These are phyloP conservation scores for Coemansia guatemalensis DNA, from an alignment of 192 early-diverging fungal genomes.

Conservation along the genomic window DNA sequence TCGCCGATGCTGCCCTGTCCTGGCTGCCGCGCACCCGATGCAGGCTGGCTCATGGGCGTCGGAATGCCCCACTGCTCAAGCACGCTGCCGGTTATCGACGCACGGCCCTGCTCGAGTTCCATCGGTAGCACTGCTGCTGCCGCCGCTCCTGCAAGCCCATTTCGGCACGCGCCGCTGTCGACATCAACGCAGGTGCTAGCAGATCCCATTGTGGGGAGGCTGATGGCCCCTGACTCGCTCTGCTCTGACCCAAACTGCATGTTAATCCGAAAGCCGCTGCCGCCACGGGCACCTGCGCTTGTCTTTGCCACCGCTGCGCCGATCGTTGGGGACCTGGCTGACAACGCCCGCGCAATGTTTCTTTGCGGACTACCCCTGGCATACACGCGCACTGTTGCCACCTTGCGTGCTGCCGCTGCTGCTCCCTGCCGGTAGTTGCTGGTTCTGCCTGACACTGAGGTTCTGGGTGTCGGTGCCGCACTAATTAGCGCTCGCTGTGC, in stretches of 20 bases:
- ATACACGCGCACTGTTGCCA: conserved; percentile 9
- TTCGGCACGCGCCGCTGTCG: background rate
- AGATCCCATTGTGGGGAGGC: background rate
- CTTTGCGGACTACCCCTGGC: background rate
- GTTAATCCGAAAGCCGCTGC: conserved; percentile 29
- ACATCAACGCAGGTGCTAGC: background rate
- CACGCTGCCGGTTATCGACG: conserved; percentile 22
- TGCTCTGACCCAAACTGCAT: conserved; percentile 27
- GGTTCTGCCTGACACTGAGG: conserved; percentile 6
- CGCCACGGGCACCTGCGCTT: background rate
- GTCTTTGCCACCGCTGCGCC: conserved; percentile 11
- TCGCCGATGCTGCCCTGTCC: background rate
- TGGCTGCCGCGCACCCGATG: conserved; percentile 5
- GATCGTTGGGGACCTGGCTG: conserved; percentile 1
- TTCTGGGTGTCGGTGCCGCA: conserved; percentile 32
- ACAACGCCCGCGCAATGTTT: background rate
- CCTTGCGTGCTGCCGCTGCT: conserved; percentile 3
- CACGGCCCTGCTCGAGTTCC: conserved; percentile 34
- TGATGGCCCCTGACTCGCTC: background rate
- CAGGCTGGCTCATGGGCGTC: conserved; percentile 5
- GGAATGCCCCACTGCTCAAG: conserved; percentile 51
- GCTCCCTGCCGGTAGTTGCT: background rate
- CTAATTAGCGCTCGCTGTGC: conserved; percentile 49
- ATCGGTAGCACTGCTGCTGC: conserved; percentile 2
- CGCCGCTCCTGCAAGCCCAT: background rate